A percentile compares a stretch with the other conserved stretches of the same genome.
phyloP scores from a whole-genome alignment of 805 yeast species.

The Yamadazyma olivae region DNA sequence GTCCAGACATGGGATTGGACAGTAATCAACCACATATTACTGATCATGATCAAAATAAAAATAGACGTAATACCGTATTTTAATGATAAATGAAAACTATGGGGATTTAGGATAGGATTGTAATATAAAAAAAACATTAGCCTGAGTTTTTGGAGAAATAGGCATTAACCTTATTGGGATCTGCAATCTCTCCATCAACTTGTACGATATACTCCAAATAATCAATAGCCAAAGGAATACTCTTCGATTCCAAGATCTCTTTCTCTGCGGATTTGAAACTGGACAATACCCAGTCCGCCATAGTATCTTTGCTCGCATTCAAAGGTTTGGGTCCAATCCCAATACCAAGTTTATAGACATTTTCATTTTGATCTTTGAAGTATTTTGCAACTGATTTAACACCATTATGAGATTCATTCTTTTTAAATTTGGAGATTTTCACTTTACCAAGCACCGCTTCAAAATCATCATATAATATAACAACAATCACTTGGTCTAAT shows the following conservation, averaged over 20 bases:
- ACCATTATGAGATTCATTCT: constrained; percentile 41
- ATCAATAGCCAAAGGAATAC: constrained; percentile 14
- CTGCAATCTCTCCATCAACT: constrained; percentile 16
- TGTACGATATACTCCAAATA: constrained; percentile 22
- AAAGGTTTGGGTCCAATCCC: constrained; percentile 44
- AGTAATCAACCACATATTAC: too few relatives aligned
- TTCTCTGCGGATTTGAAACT: constrained; percentile 25
- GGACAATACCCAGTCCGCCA: constrained; percentile 43
- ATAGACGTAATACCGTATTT: background rate
- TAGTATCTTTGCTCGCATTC: constrained; percentile 29
- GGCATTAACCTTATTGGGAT: constrained; percentile 26
- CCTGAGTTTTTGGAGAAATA: constrained; percentile 8
- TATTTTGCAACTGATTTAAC: constrained; percentile 21
- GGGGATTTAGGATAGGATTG: background rate
- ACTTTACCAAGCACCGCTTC: constrained; percentile 30
- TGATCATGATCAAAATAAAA: background rate
- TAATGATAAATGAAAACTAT: too few relatives aligned
- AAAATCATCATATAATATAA: constrained; percentile 38
- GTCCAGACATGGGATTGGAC: too few relatives aligned
- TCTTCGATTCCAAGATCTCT: constrained; percentile 10
- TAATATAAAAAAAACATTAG: too few relatives aligned
- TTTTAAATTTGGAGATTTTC: constrained; percentile 25
- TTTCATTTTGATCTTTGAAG: constrained; percentile 2
- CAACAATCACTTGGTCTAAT: constrained; percentile 12
- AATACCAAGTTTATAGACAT: constrained; percentile 30